Conservation (phyloP, 352 stramenopile genomes). For the Phytophthora aleatoria region DNA sequence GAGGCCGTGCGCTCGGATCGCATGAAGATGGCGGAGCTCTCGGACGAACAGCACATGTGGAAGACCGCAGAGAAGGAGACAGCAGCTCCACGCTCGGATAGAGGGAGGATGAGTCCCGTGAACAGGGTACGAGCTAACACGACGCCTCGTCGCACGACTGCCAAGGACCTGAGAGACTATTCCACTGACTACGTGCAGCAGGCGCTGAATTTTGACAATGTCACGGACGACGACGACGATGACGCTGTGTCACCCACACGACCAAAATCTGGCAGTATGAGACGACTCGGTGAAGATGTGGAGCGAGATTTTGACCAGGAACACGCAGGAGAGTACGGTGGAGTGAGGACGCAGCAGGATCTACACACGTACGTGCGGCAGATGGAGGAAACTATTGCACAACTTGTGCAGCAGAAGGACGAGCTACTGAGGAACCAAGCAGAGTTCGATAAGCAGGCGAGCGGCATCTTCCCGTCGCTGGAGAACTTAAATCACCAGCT, state of each 20-base stretch:
- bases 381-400: conserved; percentile 81
- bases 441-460: conserved; percentile 86
- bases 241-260: conserved; percentile 10
- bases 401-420: conserved; percentile 80
- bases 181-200: conserved; percentile 82
- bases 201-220: conserved; percentile 71
- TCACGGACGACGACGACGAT: conserved; percentile 50
- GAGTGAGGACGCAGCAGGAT: conserved; percentile 45
- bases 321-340: conserved; percentile 28
- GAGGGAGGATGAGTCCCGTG: conserved; percentile 34
- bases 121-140: conserved; percentile 34
- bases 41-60: conserved; percentile 65
- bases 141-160: conserved; percentile 48
- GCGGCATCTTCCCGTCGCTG: conserved; percentile 79
- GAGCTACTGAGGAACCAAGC: conserved; percentile 75
- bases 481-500: conserved; percentile 82
- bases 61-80: conserved; percentile 30
- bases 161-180: conserved; percentile 63
- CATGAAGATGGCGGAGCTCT: conserved; percentile 80
- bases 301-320: conserved; percentile 6
- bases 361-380: conserved; percentile 77
- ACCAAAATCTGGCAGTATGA: conserved; percentile 18
- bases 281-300: conserved; percentile 18
- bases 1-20: conserved; percentile 58
- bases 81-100: conserved; percentile 3